These are phyloP conservation scores for Podospora bellae-mahoneyi DNA, from an alignment of 495 filamentous ascomycete species.

Conservation along the genomic window DNA sequence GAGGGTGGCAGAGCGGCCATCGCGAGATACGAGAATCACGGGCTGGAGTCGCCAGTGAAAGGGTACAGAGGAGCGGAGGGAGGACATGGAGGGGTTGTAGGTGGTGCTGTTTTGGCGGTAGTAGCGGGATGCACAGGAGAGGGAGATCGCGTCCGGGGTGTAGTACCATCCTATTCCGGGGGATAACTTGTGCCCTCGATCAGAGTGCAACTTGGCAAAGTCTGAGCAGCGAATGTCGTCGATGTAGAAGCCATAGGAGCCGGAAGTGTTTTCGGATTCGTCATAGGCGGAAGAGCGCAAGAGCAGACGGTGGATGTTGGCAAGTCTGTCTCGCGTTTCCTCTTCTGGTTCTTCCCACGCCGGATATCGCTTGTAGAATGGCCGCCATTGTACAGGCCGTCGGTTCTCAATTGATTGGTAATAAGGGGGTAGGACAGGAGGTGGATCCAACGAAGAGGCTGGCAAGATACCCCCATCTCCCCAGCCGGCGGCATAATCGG, in stretches of 20 bases:
- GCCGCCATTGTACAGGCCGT: too few species aligned
- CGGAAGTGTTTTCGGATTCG: conserved; percentile 20
- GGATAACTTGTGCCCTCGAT: conserved; percentile 19
- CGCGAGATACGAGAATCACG: conserved; percentile 21
- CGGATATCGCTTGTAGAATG: too few species aligned
- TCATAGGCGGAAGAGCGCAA: conserved; percentile 21
- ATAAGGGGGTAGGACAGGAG: conserved; percentile 1
- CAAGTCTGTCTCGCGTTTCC: neutral
- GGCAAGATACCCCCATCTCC: conserved; percentile 16
- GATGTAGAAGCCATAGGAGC: conserved; percentile 25
- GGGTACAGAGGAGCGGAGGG: conserved; percentile 10
- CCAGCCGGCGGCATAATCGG: conserved; percentile 21
- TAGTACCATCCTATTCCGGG: conserved; percentile 25
- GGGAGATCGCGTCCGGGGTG: conserved; percentile 12
- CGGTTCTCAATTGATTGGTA: too few species aligned
- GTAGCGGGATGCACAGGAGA: conserved; percentile 18
- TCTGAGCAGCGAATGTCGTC: conserved; percentile 21
- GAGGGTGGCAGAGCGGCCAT: conserved; percentile 18
- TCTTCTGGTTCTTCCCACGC: too few species aligned
- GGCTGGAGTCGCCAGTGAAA: conserved; percentile 24
- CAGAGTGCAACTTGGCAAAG: conserved; percentile 19
- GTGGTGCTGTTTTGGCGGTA: neutral
- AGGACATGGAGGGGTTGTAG: neutral
- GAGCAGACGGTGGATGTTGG: conserved; percentile 17
- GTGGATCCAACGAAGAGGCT: neutral